phyloP scores from a whole-genome alignment of 2,329 filamentous ascomycete genomes.

The Basipetospora chlamydospora region DNA sequence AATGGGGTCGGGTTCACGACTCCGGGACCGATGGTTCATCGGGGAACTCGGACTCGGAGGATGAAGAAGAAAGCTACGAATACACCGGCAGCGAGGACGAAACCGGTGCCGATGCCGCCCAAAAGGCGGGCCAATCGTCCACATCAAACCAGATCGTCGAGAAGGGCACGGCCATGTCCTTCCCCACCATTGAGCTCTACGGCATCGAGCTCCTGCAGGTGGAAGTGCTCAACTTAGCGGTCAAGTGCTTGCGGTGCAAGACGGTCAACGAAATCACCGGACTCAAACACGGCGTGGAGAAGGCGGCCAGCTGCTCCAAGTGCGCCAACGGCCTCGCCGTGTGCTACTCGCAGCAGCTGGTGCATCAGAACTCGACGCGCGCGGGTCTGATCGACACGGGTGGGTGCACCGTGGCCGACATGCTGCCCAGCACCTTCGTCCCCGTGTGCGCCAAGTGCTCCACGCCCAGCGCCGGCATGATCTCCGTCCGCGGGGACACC shows the following conservation, averaged over 20 bases:
- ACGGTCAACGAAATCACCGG: constrained; percentile 55
- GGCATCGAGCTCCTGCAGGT: constrained; percentile 65
- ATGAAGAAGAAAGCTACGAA: constrained; percentile 15
- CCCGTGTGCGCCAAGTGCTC: constrained; percentile 70
- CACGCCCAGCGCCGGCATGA: constrained; percentile 50
- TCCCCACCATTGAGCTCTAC: constrained; percentile 63
- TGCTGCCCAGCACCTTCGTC: constrained; percentile 66
- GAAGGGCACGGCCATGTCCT: constrained; percentile 61
- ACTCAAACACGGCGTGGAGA: constrained; percentile 40
- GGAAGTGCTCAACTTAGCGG: constrained; percentile 47
- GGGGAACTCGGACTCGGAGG: constrained; percentile 31
- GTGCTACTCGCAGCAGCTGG: constrained; percentile 50
- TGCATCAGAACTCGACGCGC: constrained; percentile 59
- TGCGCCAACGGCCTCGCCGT: constrained; percentile 38
- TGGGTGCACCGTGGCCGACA: constrained; percentile 59
- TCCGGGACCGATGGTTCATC: constrained; percentile 31
- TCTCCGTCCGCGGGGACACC: constrained; percentile 59
- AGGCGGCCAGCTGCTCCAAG: constrained; percentile 41
- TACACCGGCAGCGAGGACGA: background rate
- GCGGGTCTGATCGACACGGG: constrained; percentile 67
- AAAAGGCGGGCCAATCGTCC: background rate
- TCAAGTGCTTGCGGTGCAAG: constrained; percentile 71
- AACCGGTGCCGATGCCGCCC: background rate
- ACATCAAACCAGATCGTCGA: constrained; percentile 23
- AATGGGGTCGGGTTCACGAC: constrained; percentile 45